Base-by-base conservation (phyloP, 768 basidiomycete genomes). In the Kwoniella dejecticola region DNA sequence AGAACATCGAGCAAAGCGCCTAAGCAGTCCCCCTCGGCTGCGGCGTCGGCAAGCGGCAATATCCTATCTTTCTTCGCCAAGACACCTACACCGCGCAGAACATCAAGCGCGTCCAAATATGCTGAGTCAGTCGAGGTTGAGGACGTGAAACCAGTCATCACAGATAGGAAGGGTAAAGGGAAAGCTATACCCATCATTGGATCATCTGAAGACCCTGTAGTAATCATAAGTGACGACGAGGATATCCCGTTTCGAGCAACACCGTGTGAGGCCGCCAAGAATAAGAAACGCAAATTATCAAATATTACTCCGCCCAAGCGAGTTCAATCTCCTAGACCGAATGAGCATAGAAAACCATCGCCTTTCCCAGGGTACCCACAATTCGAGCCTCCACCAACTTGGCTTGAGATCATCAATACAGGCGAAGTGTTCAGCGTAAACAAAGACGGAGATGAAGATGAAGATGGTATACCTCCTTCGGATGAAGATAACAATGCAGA, bases 141-240 rank as follows among this genome's bases (percentile, higher is more conserved):
- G 46, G 42, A 44, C 24, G 2, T 26, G 8, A 29, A 44, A 27
- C 26, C 54, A 24, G 1, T 45, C 24, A 21, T 31, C 3, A 10
- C 2, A 8, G 54, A 56, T 46, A 23, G 54, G 61, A 27, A 70
- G 66, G 53, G 56, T 31, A 49, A 63, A 52, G 49, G 60, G 31
- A 53, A 57, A 24, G 29, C 46, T 1, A 33, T 29, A 1, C 27
- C 26, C 12, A 8, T 62, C 2, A 23, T 27, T 8, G 73, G 73
- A 17, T 66, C 68, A 0, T 59, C 57, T 29, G 55, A 59, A 17
- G 70, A 72, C 55, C 77, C 77, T 2, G 68, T 78, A 0, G 70
- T 78, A 12, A 78, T 76, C 64, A 76, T 71, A 47, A 69, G 72
- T 54, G 75, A 75, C 53, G 76, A 77, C 23, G 68, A 70, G 17